Evolutionary conservation across 192 early-diverging fungal species (phyloP).

Genomic region (Piromyces sp.): DNA sequence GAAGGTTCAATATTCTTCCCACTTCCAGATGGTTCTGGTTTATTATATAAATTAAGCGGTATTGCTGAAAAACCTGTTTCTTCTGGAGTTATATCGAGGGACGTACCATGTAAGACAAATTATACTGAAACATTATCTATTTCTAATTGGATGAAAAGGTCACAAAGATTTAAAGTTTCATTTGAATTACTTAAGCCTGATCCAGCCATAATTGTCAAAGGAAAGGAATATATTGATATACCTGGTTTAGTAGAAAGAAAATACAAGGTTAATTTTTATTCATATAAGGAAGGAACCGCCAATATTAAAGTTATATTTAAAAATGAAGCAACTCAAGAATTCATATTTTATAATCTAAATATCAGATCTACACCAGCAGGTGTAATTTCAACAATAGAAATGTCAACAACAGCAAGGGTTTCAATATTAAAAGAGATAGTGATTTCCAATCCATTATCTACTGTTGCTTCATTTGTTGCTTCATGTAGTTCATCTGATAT

Average conservation of each 20-base stretch:
- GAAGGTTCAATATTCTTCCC: slow-evolving; percentile 45
- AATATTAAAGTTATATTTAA: slow-evolving; percentile 32
- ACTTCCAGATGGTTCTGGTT: slow-evolving; percentile 34
- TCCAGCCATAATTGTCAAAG: slow-evolving; percentile 30
- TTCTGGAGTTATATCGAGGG: slow-evolving; percentile 24
- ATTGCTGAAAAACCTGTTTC: slow-evolving; percentile 30
- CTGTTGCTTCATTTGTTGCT: slow-evolving; percentile 20
- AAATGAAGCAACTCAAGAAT: slow-evolving; percentile 42
- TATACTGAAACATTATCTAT: slow-evolving; percentile 29
- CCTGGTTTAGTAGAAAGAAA: slow-evolving; percentile 23
- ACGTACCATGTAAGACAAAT: slow-evolving; percentile 34
- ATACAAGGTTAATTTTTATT: slow-evolving; percentile 39
- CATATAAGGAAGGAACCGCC: slow-evolving; percentile 34
- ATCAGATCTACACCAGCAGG: slow-evolving; percentile 34
- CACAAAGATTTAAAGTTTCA: slow-evolving; percentile 28
- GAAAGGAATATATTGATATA: slow-evolving; percentile 38
- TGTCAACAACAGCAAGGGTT: slow-evolving; percentile 22
- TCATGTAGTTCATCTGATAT: slow-evolving; percentile 25
- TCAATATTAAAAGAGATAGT: slow-evolving; percentile 12
- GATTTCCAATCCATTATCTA: slow-evolving; percentile 27
- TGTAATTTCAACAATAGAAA: slow-evolving; percentile 24
- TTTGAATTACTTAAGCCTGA: slow-evolving; percentile 34
- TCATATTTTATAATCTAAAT: slow-evolving; percentile 24
- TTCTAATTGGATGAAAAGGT: slow-evolving; percentile 32
- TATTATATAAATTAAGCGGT: slow-evolving; percentile 40